Percentiles rank a stretch among this genome's conserved stretches.
These are phyloP conservation scores for Scedosporium apiospermum DNA, from an alignment of 2,329 filamentous ascomycete genomes.

Conservation along the genomic window DNA sequence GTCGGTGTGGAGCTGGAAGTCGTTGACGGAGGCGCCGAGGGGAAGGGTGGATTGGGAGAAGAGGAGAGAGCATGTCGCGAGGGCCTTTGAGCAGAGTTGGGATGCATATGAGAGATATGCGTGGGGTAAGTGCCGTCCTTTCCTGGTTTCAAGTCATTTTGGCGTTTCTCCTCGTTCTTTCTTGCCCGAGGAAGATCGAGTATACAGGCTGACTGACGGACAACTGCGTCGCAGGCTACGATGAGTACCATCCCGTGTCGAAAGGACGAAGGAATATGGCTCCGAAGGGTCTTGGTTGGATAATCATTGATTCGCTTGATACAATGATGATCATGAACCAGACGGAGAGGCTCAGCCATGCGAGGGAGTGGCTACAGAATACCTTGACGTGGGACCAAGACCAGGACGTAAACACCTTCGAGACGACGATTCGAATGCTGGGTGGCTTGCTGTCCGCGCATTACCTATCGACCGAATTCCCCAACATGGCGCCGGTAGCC, in stretches of 20 bases:
- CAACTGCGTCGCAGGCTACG: constrained; percentile 46
- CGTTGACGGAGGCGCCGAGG: constrained; percentile 32
- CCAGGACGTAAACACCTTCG: constrained; percentile 94
- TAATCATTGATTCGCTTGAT: constrained; percentile 91
- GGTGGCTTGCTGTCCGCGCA: constrained; percentile 88
- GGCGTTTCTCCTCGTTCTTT: too few species aligned
- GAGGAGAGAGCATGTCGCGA: constrained; percentile 71
- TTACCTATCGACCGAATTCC: constrained; percentile 80
- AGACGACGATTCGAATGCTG: constrained; percentile 96
- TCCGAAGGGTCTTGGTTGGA: constrained; percentile 86
- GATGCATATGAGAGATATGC: constrained; percentile 85
- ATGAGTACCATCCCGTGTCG: constrained; percentile 77
- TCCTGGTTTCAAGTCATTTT: background rate
- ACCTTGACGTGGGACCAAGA: constrained; percentile 80
- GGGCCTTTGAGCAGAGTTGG: constrained; percentile 88
- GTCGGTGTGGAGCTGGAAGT: constrained; percentile 49
- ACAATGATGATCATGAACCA: constrained; percentile 98
- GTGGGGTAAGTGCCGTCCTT: constrained; percentile 60
- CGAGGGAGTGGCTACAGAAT: constrained; percentile 78
- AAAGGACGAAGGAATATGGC: constrained; percentile 80
- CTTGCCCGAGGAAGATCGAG: too few species aligned
- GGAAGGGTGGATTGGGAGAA: constrained; percentile 61
- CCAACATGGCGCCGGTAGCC: constrained; percentile 63
- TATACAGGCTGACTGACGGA: background rate
- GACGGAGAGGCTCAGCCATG: constrained; percentile 73